Evolutionary conservation across 202 grass and related monocot species (phyloP).

Genomic region (Saccharum hybrid): DNA sequence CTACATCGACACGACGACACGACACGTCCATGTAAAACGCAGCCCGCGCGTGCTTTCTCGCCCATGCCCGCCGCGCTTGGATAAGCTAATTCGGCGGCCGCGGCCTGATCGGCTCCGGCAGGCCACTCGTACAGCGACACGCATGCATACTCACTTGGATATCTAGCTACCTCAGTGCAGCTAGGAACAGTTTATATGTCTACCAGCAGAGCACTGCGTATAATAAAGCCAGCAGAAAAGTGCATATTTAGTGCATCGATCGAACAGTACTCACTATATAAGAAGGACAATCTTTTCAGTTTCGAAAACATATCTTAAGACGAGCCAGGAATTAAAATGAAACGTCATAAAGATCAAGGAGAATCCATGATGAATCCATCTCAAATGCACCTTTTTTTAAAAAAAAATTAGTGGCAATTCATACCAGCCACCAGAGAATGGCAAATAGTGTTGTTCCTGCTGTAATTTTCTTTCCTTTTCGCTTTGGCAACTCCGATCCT

Average conservation of each 20-base stretch:
- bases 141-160: neutral
- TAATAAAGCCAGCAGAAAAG: no score
- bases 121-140: neutral
- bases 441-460: no score
- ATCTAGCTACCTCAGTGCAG: neutral
- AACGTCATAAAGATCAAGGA: neutral
- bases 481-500: no score
- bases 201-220: no score
- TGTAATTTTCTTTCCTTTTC: no score
- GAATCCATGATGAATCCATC: neutral
- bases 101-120: neutral
- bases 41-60: neutral
- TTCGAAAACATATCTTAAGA: neutral
- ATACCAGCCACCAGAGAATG: no score
- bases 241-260: no score
- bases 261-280: no score
- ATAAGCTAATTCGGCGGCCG: neutral
- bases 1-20: conserved; percentile 13
- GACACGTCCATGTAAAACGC: neutral
- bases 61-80: neutral
- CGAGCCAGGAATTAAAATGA: no score
- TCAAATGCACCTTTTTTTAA: no score
- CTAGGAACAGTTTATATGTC: neutral
- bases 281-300: neutral
- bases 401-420: no score